Evolutionary conservation across 164 flowering plant species (phyloP).

Genomic region (Akebia trifoliata): DNA sequence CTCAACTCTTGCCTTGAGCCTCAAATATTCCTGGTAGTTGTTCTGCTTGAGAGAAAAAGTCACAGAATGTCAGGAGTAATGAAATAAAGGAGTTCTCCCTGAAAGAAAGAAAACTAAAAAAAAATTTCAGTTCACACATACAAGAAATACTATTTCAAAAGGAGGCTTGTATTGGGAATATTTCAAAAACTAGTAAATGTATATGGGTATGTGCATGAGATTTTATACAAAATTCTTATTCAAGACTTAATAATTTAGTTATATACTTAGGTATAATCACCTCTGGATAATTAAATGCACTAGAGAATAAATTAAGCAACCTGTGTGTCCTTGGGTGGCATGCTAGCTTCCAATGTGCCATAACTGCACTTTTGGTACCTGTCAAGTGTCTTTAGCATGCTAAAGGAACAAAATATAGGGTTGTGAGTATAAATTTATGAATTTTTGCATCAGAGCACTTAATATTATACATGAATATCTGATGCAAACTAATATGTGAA

Average conservation of each 20-base stretch:
- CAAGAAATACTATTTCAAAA: too few relatives aligned
- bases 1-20: constrained; percentile 46
- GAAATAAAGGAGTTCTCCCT: too few relatives aligned
- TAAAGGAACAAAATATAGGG: too few relatives aligned
- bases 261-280: background rate
- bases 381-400: constrained; percentile 23
- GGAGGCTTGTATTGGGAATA: too few relatives aligned
- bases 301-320: background rate
- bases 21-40: constrained; percentile 43
- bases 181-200: too few relatives aligned
- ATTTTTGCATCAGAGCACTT: too few relatives aligned
- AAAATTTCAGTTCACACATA: too few relatives aligned
- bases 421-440: too few relatives aligned
- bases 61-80: background rate
- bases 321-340: constrained; percentile 11
- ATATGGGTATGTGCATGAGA: too few relatives aligned
- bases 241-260: background rate
- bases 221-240: too few relatives aligned
- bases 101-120: background rate
- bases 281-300: background rate
- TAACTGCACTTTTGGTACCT: constrained; percentile 22
- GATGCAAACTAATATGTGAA: too few relatives aligned
- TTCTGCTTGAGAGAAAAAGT: constrained; percentile 12
- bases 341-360: constrained; percentile 11
- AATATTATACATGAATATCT: too few relatives aligned